Evolutionary conservation across 441 rosid genomes (phyloP).

Genomic region (Populus hybrid): DNA sequence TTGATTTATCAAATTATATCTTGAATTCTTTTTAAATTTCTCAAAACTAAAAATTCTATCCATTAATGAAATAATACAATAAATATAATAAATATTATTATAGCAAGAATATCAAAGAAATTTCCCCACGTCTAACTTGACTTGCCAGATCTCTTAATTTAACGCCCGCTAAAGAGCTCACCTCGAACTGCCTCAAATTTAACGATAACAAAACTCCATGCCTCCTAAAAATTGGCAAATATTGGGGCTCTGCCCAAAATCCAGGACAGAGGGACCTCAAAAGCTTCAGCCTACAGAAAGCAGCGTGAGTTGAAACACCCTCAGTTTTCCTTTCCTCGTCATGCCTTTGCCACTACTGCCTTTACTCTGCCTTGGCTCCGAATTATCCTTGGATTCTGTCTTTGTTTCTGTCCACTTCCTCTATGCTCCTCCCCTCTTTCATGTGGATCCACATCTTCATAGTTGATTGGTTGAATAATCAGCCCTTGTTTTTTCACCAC

Average conservation of each 20-base stretch:
- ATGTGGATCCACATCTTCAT: constrained; percentile 56
- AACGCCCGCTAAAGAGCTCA: neutral
- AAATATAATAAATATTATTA: no score
- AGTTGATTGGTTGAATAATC: constrained; percentile 72
- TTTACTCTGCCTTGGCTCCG: constrained; percentile 15
- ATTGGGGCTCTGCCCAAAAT: neutral
- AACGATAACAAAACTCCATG: neutral
- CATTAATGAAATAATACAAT: no score
- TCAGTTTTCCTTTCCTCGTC: neutral
- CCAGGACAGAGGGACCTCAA: neutral
- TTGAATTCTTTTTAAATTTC: no score
- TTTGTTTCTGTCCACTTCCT: constrained; percentile 27
- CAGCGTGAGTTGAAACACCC: neutral
- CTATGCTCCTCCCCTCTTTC: constrained; percentile 38
- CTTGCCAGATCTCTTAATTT: neutral
- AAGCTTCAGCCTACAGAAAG: no score
- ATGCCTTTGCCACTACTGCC: constrained; percentile 33
- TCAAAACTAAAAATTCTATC: no score
- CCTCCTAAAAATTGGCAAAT: neutral
- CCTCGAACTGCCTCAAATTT: neutral
- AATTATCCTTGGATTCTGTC: constrained; percentile 14
- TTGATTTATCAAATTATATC: no score
- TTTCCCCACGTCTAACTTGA: neutral
- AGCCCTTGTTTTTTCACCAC: constrained; percentile 74
- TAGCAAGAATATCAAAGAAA: no score